A percentile compares a stretch with the other conserved stretches of the same genome.
Conservation (phyloP, 345 rosid genomes). For the Syzygium aromaticum region DNA sequence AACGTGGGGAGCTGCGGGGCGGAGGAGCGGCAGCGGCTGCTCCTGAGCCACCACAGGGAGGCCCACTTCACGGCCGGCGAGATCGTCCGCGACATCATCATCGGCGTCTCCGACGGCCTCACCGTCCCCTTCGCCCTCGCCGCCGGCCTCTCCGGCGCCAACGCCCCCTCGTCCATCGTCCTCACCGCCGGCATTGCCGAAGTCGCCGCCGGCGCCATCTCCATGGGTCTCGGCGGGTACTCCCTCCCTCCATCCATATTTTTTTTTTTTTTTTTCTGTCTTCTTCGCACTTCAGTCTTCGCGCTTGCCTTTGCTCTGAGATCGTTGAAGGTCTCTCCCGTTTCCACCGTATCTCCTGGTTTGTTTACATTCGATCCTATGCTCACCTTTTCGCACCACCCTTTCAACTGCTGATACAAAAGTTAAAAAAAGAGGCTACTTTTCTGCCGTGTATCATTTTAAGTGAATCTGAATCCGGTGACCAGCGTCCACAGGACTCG, state of each 20-base stretch:
- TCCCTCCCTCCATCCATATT: neutral
- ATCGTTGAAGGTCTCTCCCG: neutral
- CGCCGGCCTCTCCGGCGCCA: conserved; percentile 93
- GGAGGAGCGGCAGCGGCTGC: conserved; percentile 10
- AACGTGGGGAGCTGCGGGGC: neutral
- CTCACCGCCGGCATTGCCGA: conserved; percentile 97
- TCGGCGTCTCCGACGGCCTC: conserved; percentile 96
- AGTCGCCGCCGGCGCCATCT: conserved; percentile 93
- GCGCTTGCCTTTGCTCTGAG: neutral
- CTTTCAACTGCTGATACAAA: neutral
- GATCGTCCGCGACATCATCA: conserved; percentile 87
- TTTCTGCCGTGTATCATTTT: neutral
- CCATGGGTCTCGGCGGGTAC: conserved; percentile 99
- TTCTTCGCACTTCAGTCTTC: neutral
- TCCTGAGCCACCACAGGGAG: conserved; percentile 70
- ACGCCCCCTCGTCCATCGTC: conserved; percentile 75
- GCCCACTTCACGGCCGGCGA: conserved; percentile 93
- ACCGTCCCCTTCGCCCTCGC: conserved; percentile 98
- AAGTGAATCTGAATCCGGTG: neutral
- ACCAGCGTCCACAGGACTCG: neutral
- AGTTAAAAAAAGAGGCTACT: neutral
- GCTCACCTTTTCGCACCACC: neutral
- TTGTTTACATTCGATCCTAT: no score
- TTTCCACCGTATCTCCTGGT: no score
- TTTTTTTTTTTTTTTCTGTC: neutral